Base-by-base conservation (phyloP, 768 basidiomycete species). In the Ramaria rubella region DNA sequence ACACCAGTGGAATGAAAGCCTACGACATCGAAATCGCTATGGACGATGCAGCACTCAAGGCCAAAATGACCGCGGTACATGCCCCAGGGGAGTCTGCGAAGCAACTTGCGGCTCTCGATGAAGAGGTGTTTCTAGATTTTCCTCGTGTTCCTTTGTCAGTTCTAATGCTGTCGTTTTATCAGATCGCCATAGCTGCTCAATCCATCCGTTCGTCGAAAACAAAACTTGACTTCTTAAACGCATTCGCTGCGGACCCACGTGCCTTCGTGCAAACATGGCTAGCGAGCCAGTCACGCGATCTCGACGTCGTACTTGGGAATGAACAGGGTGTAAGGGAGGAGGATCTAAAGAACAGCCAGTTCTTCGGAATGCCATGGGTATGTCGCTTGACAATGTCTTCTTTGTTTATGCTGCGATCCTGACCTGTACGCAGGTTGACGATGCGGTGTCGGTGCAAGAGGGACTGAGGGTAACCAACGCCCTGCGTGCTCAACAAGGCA, bases 331-430 rank as follows among this genome's bases (percentile, higher is more conserved):
- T 94, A 9, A 73, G 89, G n/a, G 89, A 90, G 57, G 93, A 95
- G 62, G 93, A 96, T 67, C 72, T 96, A 53, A 80, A 85, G 59
- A 73, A 91, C 51, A 93, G 89, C 65, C 93, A 96, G 67, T 88
- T 93, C 72, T 97, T 96, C 79, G 77, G 79, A 59, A 69, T 95
- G 65, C 90, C 92, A 4, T 97, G 94, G 94, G 92, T 96, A 42
- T 48, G 46, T 36, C 51, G 15, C n/a, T n/a, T 19, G n/a, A 14
- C 26, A 42, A n/a, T 24, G 26, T 62, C 52, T 57, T 42, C 29
- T 24, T 52, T 50, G 27, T 30, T 23, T 23, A 23, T 38, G 40
- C 23, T 23, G 44, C 15, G 15, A 12, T 48, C 8, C 27, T 34
- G 8, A 42, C 31, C 50, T 43, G 5, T 52, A 12, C 31, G n/a